Evolutionary conservation across 2,329 filamentous ascomycete genomes (phyloP), one percentile per base, ranked within the genome.

Genomic region (Fusarium sarcochroum): DNA sequence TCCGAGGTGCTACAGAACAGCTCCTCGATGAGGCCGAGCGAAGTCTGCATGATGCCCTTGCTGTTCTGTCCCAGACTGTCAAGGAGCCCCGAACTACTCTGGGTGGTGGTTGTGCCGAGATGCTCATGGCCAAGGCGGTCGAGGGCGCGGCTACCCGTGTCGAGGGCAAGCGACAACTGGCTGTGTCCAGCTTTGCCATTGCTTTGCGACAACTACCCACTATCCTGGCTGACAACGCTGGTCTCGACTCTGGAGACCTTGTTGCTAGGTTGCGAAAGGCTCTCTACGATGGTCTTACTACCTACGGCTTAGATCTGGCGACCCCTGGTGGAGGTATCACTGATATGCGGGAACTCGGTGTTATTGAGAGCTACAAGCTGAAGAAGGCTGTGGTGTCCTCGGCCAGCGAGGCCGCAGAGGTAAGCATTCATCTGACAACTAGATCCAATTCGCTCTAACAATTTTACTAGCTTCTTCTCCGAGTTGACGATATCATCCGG

Each of bases 101-200:
- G 5, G 96, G 96, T 53, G 96, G 96, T 77, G 96, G 96, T 27
- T 98, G 94, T 77, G 94, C 95, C 6, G 96, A 99, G 87, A 98
- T 98, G 95, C 84, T 97, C 73, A 99, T 99, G 96, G 93, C 95
- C 69, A 97, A 98, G 86, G 96, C 96, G 9, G 96, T 99, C 21
- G 95, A 98, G 78, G 92, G 92, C 64, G 93, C 93, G 7, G 94
- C 94, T 21, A 94, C 97, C 66, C 95, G 97, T 75, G 92, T 97
- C 9, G 94, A 96, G 72, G 96, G 96, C 79, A 99, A 99, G 90
- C 95, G 96, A 81, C 94, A 97, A 73, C 86, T 98, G 76, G 96
- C 96, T 4, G 95, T 98, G 20, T 91, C 94, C 68, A 89, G 93
- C 6, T 99, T 98, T 78, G 93, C 95, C 23, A 87, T 91, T 59